Conservation (phyloP, 768 basidiomycete genomes). For the Heimioporus sp. region DNA sequence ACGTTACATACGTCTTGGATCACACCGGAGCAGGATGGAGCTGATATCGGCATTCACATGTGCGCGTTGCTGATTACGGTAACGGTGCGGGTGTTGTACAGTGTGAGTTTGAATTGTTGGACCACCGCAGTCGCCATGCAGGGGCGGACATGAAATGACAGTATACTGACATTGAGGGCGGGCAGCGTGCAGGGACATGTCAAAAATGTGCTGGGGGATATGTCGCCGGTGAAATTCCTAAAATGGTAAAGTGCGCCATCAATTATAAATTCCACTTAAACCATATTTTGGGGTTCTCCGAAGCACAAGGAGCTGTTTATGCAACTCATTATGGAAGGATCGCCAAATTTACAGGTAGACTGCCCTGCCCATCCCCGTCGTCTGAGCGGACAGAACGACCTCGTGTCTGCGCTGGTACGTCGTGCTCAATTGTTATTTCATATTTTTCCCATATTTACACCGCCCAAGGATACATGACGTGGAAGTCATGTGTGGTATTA, state of each 20-base stretch:
- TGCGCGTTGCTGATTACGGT: conserved; percentile 33
- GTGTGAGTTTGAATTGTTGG: conserved; percentile 3
- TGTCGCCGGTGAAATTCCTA: conserved; percentile 30
- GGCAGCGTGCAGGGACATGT: conserved; percentile 17
- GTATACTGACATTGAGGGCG: conserved; percentile 20
- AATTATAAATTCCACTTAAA: conserved; percentile 19
- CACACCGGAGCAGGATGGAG: conserved; percentile 26
- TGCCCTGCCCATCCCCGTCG: not conserved
- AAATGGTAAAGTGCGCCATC: conserved; percentile 26
- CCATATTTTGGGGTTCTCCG: conserved; percentile 25
- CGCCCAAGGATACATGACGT: conserved; percentile 25
- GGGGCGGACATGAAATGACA: conserved; percentile 26
- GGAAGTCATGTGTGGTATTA: conserved; percentile 30
- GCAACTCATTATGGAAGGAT: conserved; percentile 27
- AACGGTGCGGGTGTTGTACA: conserved; percentile 26
- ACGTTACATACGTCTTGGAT: conserved; percentile 30
- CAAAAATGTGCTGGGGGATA: conserved; percentile 14
- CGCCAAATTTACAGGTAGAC: conserved; percentile 18
- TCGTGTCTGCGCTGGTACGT: conserved; percentile 3
- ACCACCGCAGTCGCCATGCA: conserved; percentile 18
- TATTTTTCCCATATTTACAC: conserved; percentile 20
- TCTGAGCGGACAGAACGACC: not conserved
- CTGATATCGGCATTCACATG: conserved; percentile 35
- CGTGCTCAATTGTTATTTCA: conserved; percentile 5
- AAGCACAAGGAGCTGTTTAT: conserved; percentile 17